Evolutionary conservation across 192 early-diverging fungal species (phyloP), one percentile per base, ranked within the genome.

Genomic region (Allomyces macrogynus): DNA sequence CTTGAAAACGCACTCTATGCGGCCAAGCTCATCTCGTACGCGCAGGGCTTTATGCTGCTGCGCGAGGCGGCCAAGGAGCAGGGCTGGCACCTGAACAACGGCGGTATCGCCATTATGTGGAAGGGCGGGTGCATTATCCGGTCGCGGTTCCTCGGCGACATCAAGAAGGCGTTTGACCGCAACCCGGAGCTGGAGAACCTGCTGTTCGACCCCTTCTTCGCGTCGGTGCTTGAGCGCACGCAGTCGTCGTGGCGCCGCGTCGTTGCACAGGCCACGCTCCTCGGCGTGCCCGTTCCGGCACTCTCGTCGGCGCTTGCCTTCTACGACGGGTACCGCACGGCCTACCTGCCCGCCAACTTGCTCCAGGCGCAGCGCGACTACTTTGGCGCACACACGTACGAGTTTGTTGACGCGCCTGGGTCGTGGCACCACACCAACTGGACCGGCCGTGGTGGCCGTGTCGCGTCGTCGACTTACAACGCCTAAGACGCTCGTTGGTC

Each of bases 91-190:
- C 80, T 98, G 70, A 95, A 95, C 86, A 88, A 91, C 73, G 92
- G 90, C 44, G 91, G 90, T 63, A 98, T 98, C 78, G 92, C 95
- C 62, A 78, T 98, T 27, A 98, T 98, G 95, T 98, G 95, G 95
- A 85, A 92, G 66, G 95, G 95, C 65, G 95, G 95, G 60, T 98
- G 95, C 82, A 98, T 98, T 69, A 98, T 98, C 75, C 89, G 95
- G 70, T 88, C 85, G 67, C 90, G 83, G 63, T 98, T 98, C 85
- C 80, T 98, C 68, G 90, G 92, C 62, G 90, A 98, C 76, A 98
- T 98, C 82, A 94, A 88, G 77, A 81, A 86, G 65, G 95, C 95
- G 25, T 98, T 91, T 82, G 84, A 80, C 72, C 82, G 72, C 64
- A 88, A 95, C 82, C 87, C 88, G 67, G 66, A 81, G 23, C 82